These are phyloP conservation scores for Lomentospora prolificans DNA, from an alignment of 2,329 filamentous ascomycete genomes.

Conservation along the genomic window DNA sequence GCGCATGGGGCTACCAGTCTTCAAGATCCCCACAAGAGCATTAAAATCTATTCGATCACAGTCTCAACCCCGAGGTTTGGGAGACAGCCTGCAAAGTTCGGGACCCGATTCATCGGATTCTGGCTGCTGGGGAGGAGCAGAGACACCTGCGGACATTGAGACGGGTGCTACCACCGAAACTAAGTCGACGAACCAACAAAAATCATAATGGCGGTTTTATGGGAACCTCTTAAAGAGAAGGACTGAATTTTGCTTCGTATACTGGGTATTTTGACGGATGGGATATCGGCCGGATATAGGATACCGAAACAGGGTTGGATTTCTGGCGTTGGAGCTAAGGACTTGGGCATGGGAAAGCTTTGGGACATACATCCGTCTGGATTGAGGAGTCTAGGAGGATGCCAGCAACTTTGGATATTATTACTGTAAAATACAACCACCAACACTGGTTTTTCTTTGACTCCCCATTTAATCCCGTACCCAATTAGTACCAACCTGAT, in stretches of 20 bases:
- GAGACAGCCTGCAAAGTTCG: background rate
- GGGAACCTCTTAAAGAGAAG: background rate
- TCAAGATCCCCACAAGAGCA: background rate
- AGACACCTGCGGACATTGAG: background rate
- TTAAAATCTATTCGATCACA: background rate
- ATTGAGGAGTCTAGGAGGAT: background rate
- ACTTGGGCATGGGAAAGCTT: background rate
- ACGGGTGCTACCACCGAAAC: background rate
- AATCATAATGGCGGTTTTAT: background rate
- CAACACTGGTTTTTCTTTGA: too few species aligned
- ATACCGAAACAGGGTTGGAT: background rate
- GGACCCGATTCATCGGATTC: background rate
- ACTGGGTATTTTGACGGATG: background rate
- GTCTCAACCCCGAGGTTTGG: background rate
- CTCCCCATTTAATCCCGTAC: too few species aligned
- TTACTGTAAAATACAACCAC: too few species aligned
- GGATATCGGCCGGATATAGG: background rate
- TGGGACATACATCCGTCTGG: background rate
- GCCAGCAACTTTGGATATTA: too few species aligned
- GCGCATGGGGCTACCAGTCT: background rate
- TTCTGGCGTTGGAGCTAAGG: background rate
- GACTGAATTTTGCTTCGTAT: background rate
- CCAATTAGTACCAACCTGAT: too few species aligned
- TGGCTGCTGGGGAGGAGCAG: background rate
- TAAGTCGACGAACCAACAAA: background rate